Conservation (phyloP, 768 basidiomycete species). For the Wakefieldia striispora region DNA sequence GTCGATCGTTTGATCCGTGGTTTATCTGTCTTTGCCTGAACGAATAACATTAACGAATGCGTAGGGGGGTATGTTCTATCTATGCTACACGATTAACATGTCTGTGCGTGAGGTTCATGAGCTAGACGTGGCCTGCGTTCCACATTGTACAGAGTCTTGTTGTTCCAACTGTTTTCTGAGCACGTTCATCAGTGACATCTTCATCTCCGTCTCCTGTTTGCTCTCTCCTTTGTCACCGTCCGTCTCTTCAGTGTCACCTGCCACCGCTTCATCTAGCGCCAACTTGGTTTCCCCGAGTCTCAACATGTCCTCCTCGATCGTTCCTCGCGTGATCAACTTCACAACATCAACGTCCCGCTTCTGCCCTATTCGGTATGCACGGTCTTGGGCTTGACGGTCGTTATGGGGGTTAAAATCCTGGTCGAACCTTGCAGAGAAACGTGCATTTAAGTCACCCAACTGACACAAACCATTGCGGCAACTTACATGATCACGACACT, state of each 20-base stretch:
- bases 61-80: conserved; percentile 21
- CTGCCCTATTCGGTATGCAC: conserved; percentile 96
- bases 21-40: conserved; percentile 42
- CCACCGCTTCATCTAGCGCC: conserved; percentile 90
- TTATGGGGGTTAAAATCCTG: conserved; percentile 99
- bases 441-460: not conserved
- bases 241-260: conserved; percentile 62
- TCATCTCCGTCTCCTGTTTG: conserved; percentile 77
- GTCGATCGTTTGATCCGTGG: conserved; percentile 75
- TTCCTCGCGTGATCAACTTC: conserved; percentile 86
- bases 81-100: conserved; percentile 16
- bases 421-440: conserved; percentile 67
- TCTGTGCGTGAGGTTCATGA: conserved; percentile 10
- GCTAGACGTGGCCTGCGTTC: not conserved
- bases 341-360: conserved; percentile 92
- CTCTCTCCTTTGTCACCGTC: conserved; percentile 57
- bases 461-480: not conserved
- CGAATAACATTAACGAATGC: not conserved
- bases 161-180: conserved; percentile 80
- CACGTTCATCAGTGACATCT: conserved; percentile 80
- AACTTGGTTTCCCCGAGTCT: conserved; percentile 87
- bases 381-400: conserved; percentile 95
- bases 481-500: conserved; percentile 90
- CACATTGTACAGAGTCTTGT: conserved; percentile 35
- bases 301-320: conserved; percentile 97